These are phyloP conservation scores for Fusarium pseudonygamai DNA, from an alignment of 2,329 filamentous ascomycete species.

Conservation along the genomic window DNA sequence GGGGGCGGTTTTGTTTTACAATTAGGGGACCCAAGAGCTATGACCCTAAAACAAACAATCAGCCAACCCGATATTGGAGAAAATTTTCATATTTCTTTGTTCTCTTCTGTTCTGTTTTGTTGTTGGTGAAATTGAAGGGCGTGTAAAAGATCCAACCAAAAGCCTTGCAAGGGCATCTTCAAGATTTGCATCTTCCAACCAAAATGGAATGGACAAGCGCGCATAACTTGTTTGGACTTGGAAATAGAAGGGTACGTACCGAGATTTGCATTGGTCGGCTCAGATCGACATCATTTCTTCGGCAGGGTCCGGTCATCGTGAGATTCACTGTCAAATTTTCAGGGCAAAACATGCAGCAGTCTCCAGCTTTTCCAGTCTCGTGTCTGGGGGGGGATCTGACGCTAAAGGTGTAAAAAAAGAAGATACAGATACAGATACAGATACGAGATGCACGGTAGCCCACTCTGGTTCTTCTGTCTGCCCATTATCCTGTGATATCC, in stretches of 20 bases:
- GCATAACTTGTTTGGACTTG: slow-evolving; percentile 3
- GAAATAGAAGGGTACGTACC: slow-evolving; percentile 3
- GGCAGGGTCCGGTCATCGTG: slow-evolving; percentile 37
- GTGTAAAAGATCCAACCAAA: slow-evolving; percentile 22
- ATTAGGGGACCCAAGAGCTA: slow-evolving; percentile 2
- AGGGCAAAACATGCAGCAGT: slow-evolving; percentile 7
- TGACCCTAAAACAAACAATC: slow-evolving; percentile 15
- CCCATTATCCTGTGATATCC: slow-evolving; percentile 25
- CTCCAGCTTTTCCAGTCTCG: slow-evolving; percentile 9
- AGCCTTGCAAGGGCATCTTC: slow-evolving; percentile 2
- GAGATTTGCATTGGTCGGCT: slow-evolving; percentile 16
- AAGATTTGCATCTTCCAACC: slow-evolving; percentile 1
- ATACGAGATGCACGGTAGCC: slow-evolving; percentile 2
- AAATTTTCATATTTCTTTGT: not conserved
- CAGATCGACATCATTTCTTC: slow-evolving; percentile 41
- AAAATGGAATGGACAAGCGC: slow-evolving; percentile 10
- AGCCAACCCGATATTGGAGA: not conserved
- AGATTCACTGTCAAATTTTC: not conserved
- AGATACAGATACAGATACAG: not conserved
- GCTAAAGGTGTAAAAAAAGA: slow-evolving; percentile 1
- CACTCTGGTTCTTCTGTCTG: not conserved
- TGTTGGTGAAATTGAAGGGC: slow-evolving; percentile 9
- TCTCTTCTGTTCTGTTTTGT: not conserved
- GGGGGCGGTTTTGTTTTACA: not conserved
- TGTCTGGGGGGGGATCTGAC: slow-evolving; percentile 11